Conservation (phyloP, 257 asterid species). For the Galeopsis tetrahit region DNA sequence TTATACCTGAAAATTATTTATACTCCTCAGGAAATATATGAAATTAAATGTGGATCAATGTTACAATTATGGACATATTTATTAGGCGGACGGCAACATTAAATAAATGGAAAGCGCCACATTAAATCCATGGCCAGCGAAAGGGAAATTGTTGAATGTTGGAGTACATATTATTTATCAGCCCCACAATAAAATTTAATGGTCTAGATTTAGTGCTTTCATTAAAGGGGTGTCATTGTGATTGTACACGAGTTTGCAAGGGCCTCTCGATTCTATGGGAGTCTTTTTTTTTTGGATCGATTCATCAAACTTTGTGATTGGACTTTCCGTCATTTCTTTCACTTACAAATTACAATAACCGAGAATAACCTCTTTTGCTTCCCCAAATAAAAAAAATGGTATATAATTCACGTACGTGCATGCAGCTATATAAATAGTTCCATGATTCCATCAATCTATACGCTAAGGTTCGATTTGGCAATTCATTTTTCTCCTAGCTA, state of each 20-base stretch:
- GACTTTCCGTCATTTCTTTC: too few species aligned
- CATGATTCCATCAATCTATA: slow-evolving; percentile 5
- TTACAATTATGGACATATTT: slow-evolving; percentile 41
- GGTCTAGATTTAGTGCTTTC: neutral
- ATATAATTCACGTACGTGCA: slow-evolving; percentile 20
- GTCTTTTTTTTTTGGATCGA: too few species aligned
- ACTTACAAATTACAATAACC: too few species aligned
- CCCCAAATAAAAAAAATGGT: neutral
- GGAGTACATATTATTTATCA: slow-evolving; percentile 4
- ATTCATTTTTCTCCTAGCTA: neutral
- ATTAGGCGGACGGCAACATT: slow-evolving; percentile 50
- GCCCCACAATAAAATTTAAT: slow-evolving; percentile 37
- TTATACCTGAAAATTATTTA: neutral
- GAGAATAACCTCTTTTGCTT: neutral
- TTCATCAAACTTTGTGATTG: too few species aligned
- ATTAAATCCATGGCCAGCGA: slow-evolving; percentile 45
- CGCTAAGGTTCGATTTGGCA: slow-evolving; percentile 29
- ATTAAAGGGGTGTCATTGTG: too few species aligned
- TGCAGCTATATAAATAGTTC: neutral
- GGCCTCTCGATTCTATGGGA: too few species aligned
- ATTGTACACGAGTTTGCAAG: too few species aligned
- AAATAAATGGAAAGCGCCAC: slow-evolving; percentile 42
- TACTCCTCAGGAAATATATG: neutral
- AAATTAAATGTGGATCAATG: slow-evolving; percentile 11
- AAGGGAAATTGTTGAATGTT: slow-evolving; percentile 32